phyloP scores from a whole-genome alignment of 225 moss, liverwort and hornwort species.

The Polytrichum commune region DNA sequence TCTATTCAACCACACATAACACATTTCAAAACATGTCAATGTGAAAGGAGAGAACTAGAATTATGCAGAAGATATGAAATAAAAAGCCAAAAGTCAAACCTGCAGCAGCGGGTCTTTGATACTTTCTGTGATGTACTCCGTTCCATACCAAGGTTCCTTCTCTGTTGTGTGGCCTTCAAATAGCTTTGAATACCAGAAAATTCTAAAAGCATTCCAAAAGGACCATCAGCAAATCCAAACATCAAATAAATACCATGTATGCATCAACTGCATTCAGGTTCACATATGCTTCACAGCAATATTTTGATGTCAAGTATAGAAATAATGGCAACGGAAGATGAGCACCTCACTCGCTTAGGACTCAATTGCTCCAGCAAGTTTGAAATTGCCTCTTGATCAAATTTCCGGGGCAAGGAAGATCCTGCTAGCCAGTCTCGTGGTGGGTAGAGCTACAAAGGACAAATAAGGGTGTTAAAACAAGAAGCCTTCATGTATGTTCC shows the following conservation, averaged over 20 bases:
- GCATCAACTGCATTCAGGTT: no score
- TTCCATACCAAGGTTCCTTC: slow-evolving; percentile 67
- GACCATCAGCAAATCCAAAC: slow-evolving; percentile 12
- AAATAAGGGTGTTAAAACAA: background rate
- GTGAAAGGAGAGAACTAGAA: background rate
- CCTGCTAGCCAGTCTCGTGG: slow-evolving; percentile 89
- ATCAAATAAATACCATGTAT: background rate
- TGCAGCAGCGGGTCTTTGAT: slow-evolving; percentile 41
- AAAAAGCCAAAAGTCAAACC: slow-evolving; percentile 19
- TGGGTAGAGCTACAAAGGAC: slow-evolving; percentile 66
- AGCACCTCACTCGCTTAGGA: slow-evolving; percentile 73
- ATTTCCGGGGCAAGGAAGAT: slow-evolving; percentile 65
- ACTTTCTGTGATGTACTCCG: slow-evolving; percentile 48
- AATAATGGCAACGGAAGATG: slow-evolving; percentile 8
- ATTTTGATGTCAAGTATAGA: no score
- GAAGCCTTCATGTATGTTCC: no score
- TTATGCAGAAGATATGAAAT: background rate
- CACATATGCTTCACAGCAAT: no score
- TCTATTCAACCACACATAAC: no score
- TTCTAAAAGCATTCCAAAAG: slow-evolving; percentile 25
- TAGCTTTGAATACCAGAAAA: slow-evolving; percentile 64
- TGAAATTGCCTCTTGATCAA: slow-evolving; percentile 60
- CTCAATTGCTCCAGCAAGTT: slow-evolving; percentile 68
- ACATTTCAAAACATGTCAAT: slow-evolving; percentile 1
- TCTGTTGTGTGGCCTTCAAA: slow-evolving; percentile 64